Evolutionary conservation across 805 yeast genomes (phyloP).

Genomic region (Candida lessepsii): DNA sequence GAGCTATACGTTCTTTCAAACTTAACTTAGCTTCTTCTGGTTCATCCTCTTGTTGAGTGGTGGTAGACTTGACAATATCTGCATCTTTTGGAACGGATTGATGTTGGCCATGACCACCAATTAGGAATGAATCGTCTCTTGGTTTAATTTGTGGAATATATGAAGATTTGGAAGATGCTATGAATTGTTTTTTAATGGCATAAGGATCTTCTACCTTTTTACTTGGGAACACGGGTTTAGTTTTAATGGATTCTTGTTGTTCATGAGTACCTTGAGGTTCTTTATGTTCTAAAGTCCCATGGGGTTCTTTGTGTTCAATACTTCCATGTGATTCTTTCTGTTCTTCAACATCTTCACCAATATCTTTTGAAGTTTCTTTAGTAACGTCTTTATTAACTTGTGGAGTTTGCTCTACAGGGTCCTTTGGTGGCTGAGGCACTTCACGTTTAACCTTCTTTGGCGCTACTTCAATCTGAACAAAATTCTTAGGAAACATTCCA

Average conservation of each 20-base stretch:
- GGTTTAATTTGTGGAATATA: constrained; percentile 52
- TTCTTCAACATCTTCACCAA: too few relatives aligned
- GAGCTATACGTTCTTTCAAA: constrained; percentile 80
- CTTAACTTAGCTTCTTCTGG: constrained; percentile 70
- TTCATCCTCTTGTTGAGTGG: constrained; percentile 24
- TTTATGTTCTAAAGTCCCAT: too few relatives aligned
- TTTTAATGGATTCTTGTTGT: background rate
- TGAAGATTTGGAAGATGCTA: constrained; percentile 57
- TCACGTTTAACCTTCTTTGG: constrained; percentile 9
- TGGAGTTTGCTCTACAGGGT: background rate
- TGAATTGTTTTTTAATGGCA: constrained; percentile 51
- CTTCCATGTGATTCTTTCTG: too few relatives aligned
- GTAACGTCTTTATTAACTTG: too few relatives aligned
- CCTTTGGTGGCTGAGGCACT: constrained; percentile 9
- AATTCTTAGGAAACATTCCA: constrained; percentile 88
- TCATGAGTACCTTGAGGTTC: too few relatives aligned
- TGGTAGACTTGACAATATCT: constrained; percentile 24
- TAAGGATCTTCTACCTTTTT: constrained; percentile 45
- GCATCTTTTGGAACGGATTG: constrained; percentile 21
- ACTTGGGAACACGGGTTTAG: constrained; percentile 18
- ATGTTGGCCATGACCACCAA: constrained; percentile 26
- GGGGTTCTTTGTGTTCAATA: too few relatives aligned
- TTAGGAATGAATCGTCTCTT: constrained; percentile 35
- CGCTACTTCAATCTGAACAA: constrained; percentile 45
- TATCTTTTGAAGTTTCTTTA: too few relatives aligned